These are phyloP conservation scores for Rhipidocladum racemiflorum DNA, from an alignment of 176 grass and related monocot genomes.

Conservation along the genomic window DNA sequence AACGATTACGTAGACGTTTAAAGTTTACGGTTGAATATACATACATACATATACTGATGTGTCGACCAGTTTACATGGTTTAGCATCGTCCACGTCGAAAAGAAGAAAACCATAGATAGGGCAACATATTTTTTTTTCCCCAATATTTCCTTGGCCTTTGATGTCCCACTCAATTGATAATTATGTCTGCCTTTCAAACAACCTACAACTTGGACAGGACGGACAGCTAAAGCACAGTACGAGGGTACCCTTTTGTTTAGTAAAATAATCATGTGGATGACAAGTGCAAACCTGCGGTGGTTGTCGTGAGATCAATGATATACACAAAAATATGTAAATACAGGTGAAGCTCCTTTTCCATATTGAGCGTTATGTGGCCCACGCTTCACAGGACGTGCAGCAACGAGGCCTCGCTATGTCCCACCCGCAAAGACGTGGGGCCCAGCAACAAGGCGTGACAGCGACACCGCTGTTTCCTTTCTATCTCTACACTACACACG, in stretches of 20 bases:
- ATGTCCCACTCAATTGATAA: not conserved
- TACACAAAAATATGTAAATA: not conserved
- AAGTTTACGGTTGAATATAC: too few relatives aligned
- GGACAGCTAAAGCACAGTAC: fast-evolving
- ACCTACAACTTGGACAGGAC: too few relatives aligned
- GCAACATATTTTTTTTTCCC: not conserved
- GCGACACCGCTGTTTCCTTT: not conserved
- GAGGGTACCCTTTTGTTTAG: not conserved
- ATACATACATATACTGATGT: too few relatives aligned
- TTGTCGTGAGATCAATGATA: not conserved
- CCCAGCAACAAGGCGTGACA: not conserved
- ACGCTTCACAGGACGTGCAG: not conserved
- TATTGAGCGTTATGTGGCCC: not conserved
- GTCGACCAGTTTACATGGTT: not conserved
- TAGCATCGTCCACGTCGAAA: not conserved
- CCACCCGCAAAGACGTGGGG: not conserved
- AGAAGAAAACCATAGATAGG: fast-evolving
- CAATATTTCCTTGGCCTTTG: not conserved
- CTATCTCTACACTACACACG: not conserved
- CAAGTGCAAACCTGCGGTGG: not conserved
- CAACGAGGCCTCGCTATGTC: not conserved
- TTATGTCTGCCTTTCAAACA: fast-evolving
- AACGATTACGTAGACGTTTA: too few relatives aligned
- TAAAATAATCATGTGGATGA: not conserved
- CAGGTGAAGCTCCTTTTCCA: fast-evolving